These are phyloP conservation scores for Xenosphaeropsis pyriputrescens DNA, from an alignment of 2,329 filamentous ascomycete species.

Conservation along the genomic window DNA sequence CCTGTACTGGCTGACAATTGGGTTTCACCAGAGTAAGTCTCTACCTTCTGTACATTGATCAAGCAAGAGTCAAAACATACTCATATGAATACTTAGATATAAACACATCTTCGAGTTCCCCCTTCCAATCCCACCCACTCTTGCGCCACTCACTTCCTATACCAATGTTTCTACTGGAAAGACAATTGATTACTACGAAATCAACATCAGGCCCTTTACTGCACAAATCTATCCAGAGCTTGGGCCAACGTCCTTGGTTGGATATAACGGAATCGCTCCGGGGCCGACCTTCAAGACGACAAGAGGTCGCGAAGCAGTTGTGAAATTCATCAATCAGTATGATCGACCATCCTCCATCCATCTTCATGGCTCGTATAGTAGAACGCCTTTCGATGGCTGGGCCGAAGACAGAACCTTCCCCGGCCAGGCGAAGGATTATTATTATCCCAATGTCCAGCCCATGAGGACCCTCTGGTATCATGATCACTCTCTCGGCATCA, in stretches of 20 bases:
- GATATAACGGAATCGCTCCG: conserved; percentile 38
- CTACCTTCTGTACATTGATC: too few relatives aligned
- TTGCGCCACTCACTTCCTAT: conserved; percentile 4
- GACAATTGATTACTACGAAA: conserved; percentile 29
- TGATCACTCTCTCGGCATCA: conserved; percentile 22
- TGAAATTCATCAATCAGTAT: conserved; percentile 36
- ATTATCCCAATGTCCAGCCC: conserved; percentile 40
- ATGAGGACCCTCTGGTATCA: conserved; percentile 44
- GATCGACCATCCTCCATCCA: conserved; percentile 30
- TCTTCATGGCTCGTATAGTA: conserved; percentile 36
- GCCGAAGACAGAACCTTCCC: conserved; percentile 33
- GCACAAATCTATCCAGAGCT: conserved; percentile 27
- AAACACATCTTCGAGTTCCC: conserved; percentile 9
- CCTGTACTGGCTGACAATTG: too few relatives aligned
- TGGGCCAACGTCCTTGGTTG: conserved; percentile 22
- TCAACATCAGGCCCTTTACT: conserved; percentile 24
- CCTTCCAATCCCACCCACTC: conserved; percentile 7
- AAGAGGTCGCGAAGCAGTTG: conserved; percentile 32
- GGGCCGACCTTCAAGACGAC: conserved; percentile 36
- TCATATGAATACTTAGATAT: conserved; percentile 2
- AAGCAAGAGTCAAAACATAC: too few relatives aligned
- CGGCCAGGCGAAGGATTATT: conserved; percentile 45
- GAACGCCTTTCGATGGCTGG: conserved; percentile 35
- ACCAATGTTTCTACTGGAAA: conserved; percentile 7
- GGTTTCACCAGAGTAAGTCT: too few relatives aligned